Base-by-base conservation (phyloP, 306 rosid species). In the Acacia confusa region DNA sequence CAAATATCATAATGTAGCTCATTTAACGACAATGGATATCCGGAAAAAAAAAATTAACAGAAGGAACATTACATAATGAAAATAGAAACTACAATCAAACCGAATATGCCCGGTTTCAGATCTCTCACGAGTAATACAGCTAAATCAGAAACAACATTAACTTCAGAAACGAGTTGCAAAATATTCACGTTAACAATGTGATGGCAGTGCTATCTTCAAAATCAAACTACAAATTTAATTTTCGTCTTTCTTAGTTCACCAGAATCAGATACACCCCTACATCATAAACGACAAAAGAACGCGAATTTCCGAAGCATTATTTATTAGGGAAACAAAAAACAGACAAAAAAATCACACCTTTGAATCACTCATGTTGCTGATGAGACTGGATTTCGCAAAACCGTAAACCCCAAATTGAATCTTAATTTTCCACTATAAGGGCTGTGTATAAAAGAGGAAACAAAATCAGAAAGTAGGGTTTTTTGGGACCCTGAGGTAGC, bases 401-500 rank as follows among this genome's bases (percentile, higher is more conserved):
- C 70, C 77, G 77, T 72, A 41, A 70, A 34, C 28, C 36, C 60
- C 5, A 66, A 83, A 82, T 47, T n/a, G 75, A 83, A 82, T 27
- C 32, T 45, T 9, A 87, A 85, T 48, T 9, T 76, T 4, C 40
- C 63, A 19, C 48, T 70, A 25, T 22, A 61, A 44, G 28, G 64
- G 64, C 1, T 48, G 41, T 61, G 88, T 89, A 84, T 87, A 67
- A 52, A 80, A 14, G 73, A 87, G 34, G 84, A 74, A 63, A 32
- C 70, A 28, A 80, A 83, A 87, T 83, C 86, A 82, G 82, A 82
- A 89, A 77, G 81, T 88, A 89, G 93, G 92, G 92, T 84, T 85
- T 88, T 87, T 74, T 77, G 91, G 82, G 92, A 94, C 92, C 96
- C 96, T 88, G 95, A 82, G 78, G 86, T 81, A 83, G 84, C 78